Evolutionary conservation across 495 filamentous ascomycete genomes (phyloP), one percentile per base, ranked within the genome.

Genomic region (Penicillium coprophilum): DNA sequence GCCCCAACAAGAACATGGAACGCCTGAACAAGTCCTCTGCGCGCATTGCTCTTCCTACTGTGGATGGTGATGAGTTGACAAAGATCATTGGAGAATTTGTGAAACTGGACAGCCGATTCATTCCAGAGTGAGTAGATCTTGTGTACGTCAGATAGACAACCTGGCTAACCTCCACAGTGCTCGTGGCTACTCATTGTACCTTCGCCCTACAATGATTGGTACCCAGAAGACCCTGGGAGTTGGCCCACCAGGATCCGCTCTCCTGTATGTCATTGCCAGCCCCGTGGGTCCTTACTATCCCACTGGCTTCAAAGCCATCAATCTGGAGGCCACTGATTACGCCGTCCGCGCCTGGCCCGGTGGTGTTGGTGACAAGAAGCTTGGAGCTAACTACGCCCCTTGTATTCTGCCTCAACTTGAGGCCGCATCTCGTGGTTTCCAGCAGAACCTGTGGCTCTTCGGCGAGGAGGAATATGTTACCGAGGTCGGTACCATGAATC

Each of bases 271-370:
- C 39, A 98, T 98, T 72, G 94, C 95, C 50, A 95, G 90, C 6
- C 95, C 95, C 54, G 94, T 98, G 10, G 95, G 95, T 1, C 95
- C 95, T 6, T 97, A 97, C 81, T 97, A 96, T 75, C 94, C 92
- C 4, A 94, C 91, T 9, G 95, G 94, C 39, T 97, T 97, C 85
- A 96, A 96, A 76, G 94, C 95, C 46, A 83, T 97, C 32, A 92
- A 89, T 2, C 79, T 98, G 38, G 92, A 96, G 75, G 93, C 94
- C 9, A 95, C 93, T 17, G 85, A 92, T 72, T 92, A 95, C 74
- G 92, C 92, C 50, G 91, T 97, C 52, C 92, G 94, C 51, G 94
- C 94, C 49, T 98, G 94, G 94, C 94, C 94, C 31, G 93, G 93
- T 52, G 94, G 94, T 64, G 91, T 96, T 9, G 94, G 94, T 63